Base-by-base conservation (phyloP, 2,329 filamentous ascomycete species). In the Neofusicoccum ribis region DNA sequence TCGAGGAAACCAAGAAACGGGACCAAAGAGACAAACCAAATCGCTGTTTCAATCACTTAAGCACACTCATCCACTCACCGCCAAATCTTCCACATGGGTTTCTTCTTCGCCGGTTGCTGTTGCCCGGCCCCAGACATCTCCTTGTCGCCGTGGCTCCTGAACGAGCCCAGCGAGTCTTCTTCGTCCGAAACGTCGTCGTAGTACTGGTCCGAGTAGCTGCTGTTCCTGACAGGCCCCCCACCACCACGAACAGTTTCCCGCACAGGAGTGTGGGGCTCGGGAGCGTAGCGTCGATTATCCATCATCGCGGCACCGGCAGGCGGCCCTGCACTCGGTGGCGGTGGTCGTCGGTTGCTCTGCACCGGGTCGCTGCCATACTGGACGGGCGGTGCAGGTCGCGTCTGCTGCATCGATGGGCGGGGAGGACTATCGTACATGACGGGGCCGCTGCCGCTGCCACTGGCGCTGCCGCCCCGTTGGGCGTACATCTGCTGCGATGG, bases 81-180 rank as follows among this genome's bases (percentile, higher is more conserved):
- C 77, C 75, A 75, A 69, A 77, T 74, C 74, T 75, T 76, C 76
- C 73, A 78, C 69, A 72, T 74, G 66, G 67, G 72, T 68, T 80
- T 80, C 60, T 76, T 80, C 66, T 76, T 71, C n/a, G 72, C 72
- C 36, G 70, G 67, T 15, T 6, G 8, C 34, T n/a, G 31, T 31
- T 11, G n/a, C n/a, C n/a, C 36, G 27, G 51, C 54, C 41, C 66
- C 12, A n/a, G 11, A 43, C 36, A 6, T 5, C 20, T 76, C 75
- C 56, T 23, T 23, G 27, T 65, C 68, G 68, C 77, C 70, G 56
- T 75, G 68, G 59, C 70, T 68, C 66, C 75, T 71, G 9, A 72
- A 79, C 7, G 39, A 50, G 9, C 54, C 41, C 72, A 70, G 44
- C 72, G 75, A 67, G 15, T 51, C 59, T 8, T 69, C 66, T 56